Base-by-base conservation (phyloP, 768 basidiomycete genomes). In the Hortiboletus flavorubellus region DNA sequence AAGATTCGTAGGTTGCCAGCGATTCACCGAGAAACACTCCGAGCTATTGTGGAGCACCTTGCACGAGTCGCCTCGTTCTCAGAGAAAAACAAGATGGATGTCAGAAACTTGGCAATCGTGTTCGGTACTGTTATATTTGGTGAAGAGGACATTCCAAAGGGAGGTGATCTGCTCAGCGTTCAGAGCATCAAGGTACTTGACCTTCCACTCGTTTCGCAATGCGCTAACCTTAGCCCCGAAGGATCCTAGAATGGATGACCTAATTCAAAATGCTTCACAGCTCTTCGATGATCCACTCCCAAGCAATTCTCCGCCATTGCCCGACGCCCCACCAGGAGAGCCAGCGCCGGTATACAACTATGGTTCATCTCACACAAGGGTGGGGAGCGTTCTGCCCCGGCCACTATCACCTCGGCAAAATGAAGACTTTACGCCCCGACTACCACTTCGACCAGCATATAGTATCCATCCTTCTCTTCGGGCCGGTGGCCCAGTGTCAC, bases 51-150 rank as follows among this genome's bases (percentile, higher is more conserved):
- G 18, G 93, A 95, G 59, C 94, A 96, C 69, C 80, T 97, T 16
- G 76, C 86, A 3, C 80, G 86, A 14, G 84, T 97, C 14, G 80
- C 84, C 3, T 74, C 84, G 5, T 76, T 77, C 35, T 77, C 78
- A 21, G 84, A 86, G 29, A 85, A 81, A 67, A 97, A 95, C 68
- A 96, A 95, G 72, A 97, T 97, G 94, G 94, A 93, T 63, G 77
- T 86, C 4, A 93, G 87, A 76, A 97, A 96, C 66, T 75, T 97
- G 23, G 91, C 93, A 4, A 94, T 97, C 45, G 86, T 94, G 4
- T 95, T 96, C 73, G 88, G 89, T 18, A 78, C 85, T 9, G 91
- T 93, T 23, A 83, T 97, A 45, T 94, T 97, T 61, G 93, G 93
- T 7, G 92, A 95, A 69, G 93, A 97, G 58, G 91, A 95, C 58